Conservation (phyloP, 2,329 filamentous ascomycete species). For the Exophiala xenobiotica region DNA sequence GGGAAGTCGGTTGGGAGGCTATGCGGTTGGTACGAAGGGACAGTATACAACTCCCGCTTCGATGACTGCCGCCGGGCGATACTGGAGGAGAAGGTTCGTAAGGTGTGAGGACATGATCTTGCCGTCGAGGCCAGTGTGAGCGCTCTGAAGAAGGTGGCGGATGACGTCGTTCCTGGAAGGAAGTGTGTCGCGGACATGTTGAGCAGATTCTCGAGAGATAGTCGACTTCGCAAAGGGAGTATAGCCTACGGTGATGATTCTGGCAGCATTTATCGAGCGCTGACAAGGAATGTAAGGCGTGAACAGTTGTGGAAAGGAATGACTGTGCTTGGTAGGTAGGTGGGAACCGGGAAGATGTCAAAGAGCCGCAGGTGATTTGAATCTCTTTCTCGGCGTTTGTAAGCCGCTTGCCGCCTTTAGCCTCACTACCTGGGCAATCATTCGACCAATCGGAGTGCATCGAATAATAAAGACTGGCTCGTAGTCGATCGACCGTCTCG, state of each 20-base stretch:
- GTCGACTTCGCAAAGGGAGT: too few species aligned
- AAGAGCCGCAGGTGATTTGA: constrained; percentile 1
- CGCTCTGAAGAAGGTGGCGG: constrained; percentile 42
- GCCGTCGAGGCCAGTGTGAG: constrained; percentile 38
- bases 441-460: background rate
- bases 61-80: constrained; percentile 48
- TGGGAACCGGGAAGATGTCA: background rate
- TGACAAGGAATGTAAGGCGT: background rate
- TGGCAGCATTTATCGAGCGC: background rate
- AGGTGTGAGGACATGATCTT: constrained; percentile 41
- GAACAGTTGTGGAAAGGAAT: background rate
- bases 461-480: background rate
- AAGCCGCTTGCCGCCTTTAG: background rate
- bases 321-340: too few species aligned
- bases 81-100: constrained; percentile 51
- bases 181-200: constrained; percentile 42
- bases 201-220: background rate
- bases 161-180: constrained; percentile 49
- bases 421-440: background rate
- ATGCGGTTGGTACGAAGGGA: constrained; percentile 63
- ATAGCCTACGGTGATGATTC: background rate
- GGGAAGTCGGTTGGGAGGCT: constrained; percentile 57
- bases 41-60: constrained; percentile 56
- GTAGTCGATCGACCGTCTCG: background rate
- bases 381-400: background rate